Percentiles rank a stretch among this genome's conserved stretches.
Evolutionary conservation across 805 yeast species (phyloP).

Genomic region (Starmerella cellae): DNA sequence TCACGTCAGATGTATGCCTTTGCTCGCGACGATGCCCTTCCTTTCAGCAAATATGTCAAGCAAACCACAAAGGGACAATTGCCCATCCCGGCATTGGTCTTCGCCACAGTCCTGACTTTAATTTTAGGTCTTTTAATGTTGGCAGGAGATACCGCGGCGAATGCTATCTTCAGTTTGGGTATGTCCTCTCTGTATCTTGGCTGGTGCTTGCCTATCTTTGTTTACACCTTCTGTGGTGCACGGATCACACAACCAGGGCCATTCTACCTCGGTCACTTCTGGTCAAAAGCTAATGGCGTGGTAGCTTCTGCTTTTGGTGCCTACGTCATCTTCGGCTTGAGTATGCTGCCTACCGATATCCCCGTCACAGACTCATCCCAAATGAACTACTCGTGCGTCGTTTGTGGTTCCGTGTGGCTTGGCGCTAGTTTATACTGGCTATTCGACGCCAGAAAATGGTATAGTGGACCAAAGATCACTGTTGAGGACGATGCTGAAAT

Average conservation of each 20-base stretch:
- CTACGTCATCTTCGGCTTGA: conserved; percentile 39
- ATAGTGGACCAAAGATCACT: conserved; percentile 40
- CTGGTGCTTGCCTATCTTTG: conserved; percentile 48
- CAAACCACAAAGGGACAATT: conserved; percentile 46
- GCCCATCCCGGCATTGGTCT: conserved; percentile 51
- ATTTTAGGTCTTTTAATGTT: conserved; percentile 45
- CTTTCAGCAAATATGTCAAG: conserved; percentile 43
- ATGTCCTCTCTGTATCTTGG: conserved; percentile 52
- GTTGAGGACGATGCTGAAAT: conserved; percentile 7
- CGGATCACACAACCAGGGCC: conserved; percentile 50
- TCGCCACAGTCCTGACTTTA: conserved; percentile 39
- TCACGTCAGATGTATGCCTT: conserved; percentile 66
- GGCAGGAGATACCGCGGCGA: conserved; percentile 47
- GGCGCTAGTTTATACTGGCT: conserved; percentile 41
- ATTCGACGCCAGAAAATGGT: conserved; percentile 40
- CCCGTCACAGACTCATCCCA: conserved; percentile 24
- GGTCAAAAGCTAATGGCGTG: conserved; percentile 36
- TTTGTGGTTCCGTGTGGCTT: conserved; percentile 49
- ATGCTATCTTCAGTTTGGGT: conserved; percentile 53
- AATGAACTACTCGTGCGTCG: conserved; percentile 61
- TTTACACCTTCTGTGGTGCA: conserved; percentile 37
- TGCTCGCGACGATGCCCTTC: conserved; percentile 65
- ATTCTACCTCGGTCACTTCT: conserved; percentile 43
- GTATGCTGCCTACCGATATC: conserved; percentile 47
- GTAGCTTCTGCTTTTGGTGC: conserved; percentile 38